These are phyloP conservation scores for Aethionema arabicum DNA, from an alignment of 345 rosid genomes.

Conservation along the genomic window DNA sequence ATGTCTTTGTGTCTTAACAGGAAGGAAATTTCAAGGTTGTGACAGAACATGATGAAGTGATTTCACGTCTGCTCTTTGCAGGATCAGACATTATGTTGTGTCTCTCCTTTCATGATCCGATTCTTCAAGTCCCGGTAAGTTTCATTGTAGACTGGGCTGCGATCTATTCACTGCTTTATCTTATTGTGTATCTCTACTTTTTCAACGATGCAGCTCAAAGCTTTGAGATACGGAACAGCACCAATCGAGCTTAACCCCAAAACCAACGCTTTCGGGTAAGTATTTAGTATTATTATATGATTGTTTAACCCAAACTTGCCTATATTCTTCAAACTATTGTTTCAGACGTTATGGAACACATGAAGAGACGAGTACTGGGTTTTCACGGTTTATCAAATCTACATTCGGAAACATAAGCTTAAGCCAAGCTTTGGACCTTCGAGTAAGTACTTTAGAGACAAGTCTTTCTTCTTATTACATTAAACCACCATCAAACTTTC, in stretches of 20 bases:
- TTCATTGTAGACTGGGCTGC: not conserved
- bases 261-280: slow-evolving; percentile 45
- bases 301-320: not conserved
- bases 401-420: slow-evolving; percentile 52
- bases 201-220: slow-evolving; percentile 58
- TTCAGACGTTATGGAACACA: slow-evolving; percentile 41
- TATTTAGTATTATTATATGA: not conserved
- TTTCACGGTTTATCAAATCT: slow-evolving; percentile 44
- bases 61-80: slow-evolving; percentile 54
- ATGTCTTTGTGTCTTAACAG: slow-evolving; percentile 37
- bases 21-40: slow-evolving; percentile 48
- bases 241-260: slow-evolving; percentile 44
- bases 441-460: slow-evolving; percentile 43
- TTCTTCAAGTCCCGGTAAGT: slow-evolving; percentile 64
- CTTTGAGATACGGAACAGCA: slow-evolving; percentile 67
- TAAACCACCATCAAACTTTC: not conserved
- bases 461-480: no score
- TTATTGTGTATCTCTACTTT: not conserved
- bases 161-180: not conserved
- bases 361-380: slow-evolving; percentile 37
- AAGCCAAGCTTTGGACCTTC: slow-evolving; percentile 56
- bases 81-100: slow-evolving; percentile 71
- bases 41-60: slow-evolving; percentile 42
- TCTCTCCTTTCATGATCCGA: slow-evolving; percentile 52
- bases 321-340: not conserved